Conservation (phyloP, 169 alveolate species). For the Theileria orientalis region DNA sequence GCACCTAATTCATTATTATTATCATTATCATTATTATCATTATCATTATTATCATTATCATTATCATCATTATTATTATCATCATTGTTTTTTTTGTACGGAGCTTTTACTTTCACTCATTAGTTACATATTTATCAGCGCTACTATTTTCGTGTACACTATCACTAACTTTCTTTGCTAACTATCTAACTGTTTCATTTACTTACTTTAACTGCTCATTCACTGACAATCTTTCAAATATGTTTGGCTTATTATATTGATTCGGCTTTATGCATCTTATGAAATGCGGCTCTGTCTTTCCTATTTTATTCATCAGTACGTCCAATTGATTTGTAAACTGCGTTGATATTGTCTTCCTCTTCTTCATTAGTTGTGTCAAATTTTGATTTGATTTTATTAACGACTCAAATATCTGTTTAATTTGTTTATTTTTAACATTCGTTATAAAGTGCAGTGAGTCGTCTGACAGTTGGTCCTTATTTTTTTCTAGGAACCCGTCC, state of each 20-base stretch:
- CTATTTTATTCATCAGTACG: conserved; percentile 83
- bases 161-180: too few species aligned
- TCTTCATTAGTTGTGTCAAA: conserved; percentile 37
- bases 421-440: conserved; percentile 52
- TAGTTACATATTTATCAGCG: too few species aligned
- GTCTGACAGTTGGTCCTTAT: conserved; percentile 89
- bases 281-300: conserved; percentile 89
- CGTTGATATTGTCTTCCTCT: conserved; percentile 82
- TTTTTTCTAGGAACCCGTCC: conserved; percentile 93
- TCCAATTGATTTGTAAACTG: conserved; percentile 90
- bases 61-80: too few species aligned
- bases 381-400: conserved; percentile 21
- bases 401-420: conserved; percentile 59
- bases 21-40: too few species aligned
- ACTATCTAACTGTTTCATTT: too few species aligned
- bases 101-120: too few species aligned
- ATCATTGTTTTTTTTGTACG: too few species aligned
- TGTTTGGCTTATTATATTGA: conserved; percentile 77
- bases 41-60: too few species aligned
- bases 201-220: conserved; percentile 86
- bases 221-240: conserved; percentile 87
- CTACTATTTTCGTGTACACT: too few species aligned
- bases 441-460: conserved; percentile 69
- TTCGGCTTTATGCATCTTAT: conserved; percentile 95
- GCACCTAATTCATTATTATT: conserved; percentile 67